Base-by-base conservation (phyloP, 2,329 filamentous ascomycete species). In the Cyanodermella asteris region DNA sequence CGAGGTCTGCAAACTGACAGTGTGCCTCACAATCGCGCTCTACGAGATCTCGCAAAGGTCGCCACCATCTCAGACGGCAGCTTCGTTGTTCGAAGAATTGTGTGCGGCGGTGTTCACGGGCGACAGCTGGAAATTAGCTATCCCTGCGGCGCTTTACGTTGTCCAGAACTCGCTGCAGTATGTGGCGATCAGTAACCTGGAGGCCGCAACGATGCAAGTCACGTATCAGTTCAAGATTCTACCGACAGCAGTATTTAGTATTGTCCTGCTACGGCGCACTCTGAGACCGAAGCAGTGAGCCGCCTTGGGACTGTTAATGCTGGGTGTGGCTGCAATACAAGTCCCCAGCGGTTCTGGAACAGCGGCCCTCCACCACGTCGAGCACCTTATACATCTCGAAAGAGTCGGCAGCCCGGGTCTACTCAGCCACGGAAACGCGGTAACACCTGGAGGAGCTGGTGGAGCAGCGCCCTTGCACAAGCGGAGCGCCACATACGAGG, bases 171-270 rank as follows among this genome's bases (percentile, higher is more conserved):
- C 76, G n/a, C 53, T 94, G 27, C 80, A 93, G 46, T 97, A 93
- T 42, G 64, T 90, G 26, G 84, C 80, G 2, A 68, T 93, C 7
- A 80, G 77, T 32, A 93, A 94, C 37, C 49, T 94, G 38, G 80
- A 91, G 40, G 76, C 84, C 1, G 80, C 87, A 4, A 81, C 84
- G 27, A 94, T 93, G 43, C 82, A 93, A 47, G 72, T 91, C 30
- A 67, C 87, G 14, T 91, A 87, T 45, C 84, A 97, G 50, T 58
- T 94, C 29, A 93, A 93, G 64, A 87, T 94, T 34, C 63, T 93
- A 33, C 78, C 77, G 2, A 87, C 80, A 0, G 82, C 87, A 3
- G 48, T 93, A 16, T 91, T 91, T 48, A 87, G 76, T 34, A 72
- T 91, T 19, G 49, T 68, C 4, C 60, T 94, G 42, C 59, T 94